Evolutionary conservation across 225 moss, liverwort and hornwort genomes (phyloP).

Genomic region (Lunularia cruciata): DNA sequence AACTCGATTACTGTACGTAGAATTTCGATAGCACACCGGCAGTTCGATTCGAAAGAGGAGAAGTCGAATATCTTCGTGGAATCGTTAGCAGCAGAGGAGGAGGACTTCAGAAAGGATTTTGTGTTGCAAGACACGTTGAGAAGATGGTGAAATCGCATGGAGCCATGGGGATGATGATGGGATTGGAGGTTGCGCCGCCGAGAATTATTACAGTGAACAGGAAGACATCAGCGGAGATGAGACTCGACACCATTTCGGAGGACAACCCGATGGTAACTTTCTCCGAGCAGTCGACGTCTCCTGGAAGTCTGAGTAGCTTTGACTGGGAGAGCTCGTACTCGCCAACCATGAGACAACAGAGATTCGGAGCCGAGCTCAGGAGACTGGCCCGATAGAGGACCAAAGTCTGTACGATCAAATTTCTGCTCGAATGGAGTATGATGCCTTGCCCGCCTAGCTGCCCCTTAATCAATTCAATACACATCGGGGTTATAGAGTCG

Average conservation of each 20-base stretch:
- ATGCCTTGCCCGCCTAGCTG: not conserved
- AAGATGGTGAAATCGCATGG: slow-evolving; percentile 4
- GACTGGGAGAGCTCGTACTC: slow-evolving; percentile 20
- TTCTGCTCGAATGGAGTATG: no score
- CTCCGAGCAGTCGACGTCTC: slow-evolving; percentile 24
- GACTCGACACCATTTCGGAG: slow-evolving; percentile 36
- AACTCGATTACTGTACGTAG: no score
- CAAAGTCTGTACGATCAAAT: not conserved
- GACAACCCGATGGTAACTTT: slow-evolving; percentile 26
- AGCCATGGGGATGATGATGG: slow-evolving; percentile 5
- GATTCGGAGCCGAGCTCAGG: slow-evolving; percentile 33
- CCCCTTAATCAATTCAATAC: no score
- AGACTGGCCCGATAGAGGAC: slow-evolving; percentile 30
- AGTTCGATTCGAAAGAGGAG: no score
- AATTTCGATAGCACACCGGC: no score
- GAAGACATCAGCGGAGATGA: slow-evolving; percentile 31
- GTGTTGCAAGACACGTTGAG: no score
- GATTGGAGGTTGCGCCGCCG: slow-evolving; percentile 39
- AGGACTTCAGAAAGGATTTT: no score
- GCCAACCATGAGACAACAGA: slow-evolving; percentile 32
- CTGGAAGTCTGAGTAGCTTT: slow-evolving; percentile 5
- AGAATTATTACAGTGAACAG: slow-evolving; percentile 39
- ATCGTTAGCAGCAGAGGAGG: no score
- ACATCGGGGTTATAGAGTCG: slow-evolving; percentile 7
- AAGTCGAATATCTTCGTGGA: no score